Base-by-base conservation (phyloP, 2,329 filamentous ascomycete genomes). In the Tolypocladium sp. region DNA sequence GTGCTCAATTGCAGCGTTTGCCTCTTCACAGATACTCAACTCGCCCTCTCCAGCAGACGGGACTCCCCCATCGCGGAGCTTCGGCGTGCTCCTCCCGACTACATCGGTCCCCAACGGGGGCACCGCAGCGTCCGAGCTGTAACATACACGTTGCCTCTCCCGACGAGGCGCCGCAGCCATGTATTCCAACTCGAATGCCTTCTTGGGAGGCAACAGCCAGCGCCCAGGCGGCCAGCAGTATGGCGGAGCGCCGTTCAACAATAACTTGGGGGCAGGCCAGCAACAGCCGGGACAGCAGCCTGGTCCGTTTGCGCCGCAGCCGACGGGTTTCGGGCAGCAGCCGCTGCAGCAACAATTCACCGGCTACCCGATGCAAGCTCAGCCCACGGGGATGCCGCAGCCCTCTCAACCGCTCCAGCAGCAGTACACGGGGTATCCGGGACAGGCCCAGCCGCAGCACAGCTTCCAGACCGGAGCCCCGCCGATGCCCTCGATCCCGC, bases 111-210 rank as follows among this genome's bases (percentile, higher is more conserved):
- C 10, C 37, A n/a, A 25, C 38, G 25, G 41, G 51, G 20, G 52
- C 46, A 57, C 44, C 20, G 3, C 49, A 15, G 49, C 49, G 20
- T 20, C 49, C 49, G 49, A 51, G 46, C 8, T 51, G 25, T 12
- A 30, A 9, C 46, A 20, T 13, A 35, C 49, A 33, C 20, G 12
- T 53, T 17, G 6, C 3, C 49, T 35, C 5, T 10, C 25, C n/a
- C 46, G 38, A 25, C 62, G 41, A 41, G 58, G 53, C 52, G 35
- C 46, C 54, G 56, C 61, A 64, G 63, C 69, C 76, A 97, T 97
- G 93, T 97, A 91, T 78, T 94, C 91, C 65, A 91, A 88, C 73
- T 90, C 91, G 65, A 95, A 90, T 79, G 87, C 90, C 64, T 97
- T 88, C 75, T 77, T 96, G 69, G 91, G 91, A 75, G 84, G 82